phyloP scores from a whole-genome alignment of 192 early-diverging fungal species.

The Coemansia sp. region DNA sequence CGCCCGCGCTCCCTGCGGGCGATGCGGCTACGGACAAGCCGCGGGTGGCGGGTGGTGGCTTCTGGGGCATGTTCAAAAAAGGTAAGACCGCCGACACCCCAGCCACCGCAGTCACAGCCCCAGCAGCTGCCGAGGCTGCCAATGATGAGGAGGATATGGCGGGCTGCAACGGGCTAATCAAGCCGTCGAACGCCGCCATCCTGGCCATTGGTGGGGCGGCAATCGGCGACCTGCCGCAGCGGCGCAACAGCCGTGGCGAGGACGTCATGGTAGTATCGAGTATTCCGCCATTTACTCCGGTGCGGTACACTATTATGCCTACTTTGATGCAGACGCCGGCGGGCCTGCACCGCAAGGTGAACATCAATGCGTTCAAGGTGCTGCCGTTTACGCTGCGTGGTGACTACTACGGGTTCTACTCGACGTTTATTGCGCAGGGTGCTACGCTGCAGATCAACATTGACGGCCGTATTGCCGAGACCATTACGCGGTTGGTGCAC shows the following conservation, averaged over 20 bases:
- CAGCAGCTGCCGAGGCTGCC: background rate
- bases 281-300: constrained; percentile 53
- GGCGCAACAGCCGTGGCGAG: constrained; percentile 52
- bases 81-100: background rate
- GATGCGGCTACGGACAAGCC: background rate
- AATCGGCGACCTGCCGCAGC: constrained; percentile 48
- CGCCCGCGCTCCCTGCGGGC: background rate
- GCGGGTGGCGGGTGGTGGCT: constrained; percentile 11
- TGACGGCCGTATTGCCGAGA: constrained; percentile 45
- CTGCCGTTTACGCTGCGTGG: constrained; percentile 54
- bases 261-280: constrained; percentile 52
- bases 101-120: background rate
- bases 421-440: constrained; percentile 54
- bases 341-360: constrained; percentile 40
- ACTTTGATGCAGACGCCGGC: constrained; percentile 53
- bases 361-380: constrained; percentile 50
- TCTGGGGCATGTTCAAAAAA: constrained; percentile 20
- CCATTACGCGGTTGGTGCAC: constrained; percentile 47
- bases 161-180: constrained; percentile 1
- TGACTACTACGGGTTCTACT: constrained; percentile 57
- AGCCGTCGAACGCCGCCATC: constrained; percentile 41
- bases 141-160: background rate
- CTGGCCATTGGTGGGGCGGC: constrained; percentile 44
- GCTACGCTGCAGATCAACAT: constrained; percentile 54
- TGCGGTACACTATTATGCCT: constrained; percentile 43